Evolutionary conservation across 2,329 filamentous ascomycete genomes (phyloP).

Genomic region (Talaromyces verruculosus): DNA sequence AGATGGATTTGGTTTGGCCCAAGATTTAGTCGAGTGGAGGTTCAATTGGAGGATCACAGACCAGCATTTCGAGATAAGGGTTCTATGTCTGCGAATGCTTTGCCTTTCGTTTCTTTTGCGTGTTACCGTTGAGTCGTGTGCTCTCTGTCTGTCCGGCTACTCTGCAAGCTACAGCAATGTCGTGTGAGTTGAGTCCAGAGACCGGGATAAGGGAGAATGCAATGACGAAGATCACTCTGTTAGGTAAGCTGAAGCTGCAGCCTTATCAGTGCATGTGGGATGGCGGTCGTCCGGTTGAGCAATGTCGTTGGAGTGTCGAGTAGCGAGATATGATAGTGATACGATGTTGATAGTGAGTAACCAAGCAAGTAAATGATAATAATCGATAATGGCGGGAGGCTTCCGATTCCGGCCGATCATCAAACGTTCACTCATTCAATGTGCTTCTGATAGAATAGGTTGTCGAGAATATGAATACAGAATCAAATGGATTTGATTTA

Average conservation of each 20-base stretch:
- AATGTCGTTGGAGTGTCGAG: not conserved
- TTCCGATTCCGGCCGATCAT: conserved; percentile 13
- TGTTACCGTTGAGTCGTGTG: conserved; percentile 1
- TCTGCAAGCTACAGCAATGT: not conserved
- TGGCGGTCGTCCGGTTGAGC: not conserved
- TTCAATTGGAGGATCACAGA: conserved; percentile 11
- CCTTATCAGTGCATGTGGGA: conserved; percentile 15
- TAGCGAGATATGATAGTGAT: not conserved
- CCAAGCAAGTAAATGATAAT: not conserved
- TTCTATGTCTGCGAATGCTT: not conserved
- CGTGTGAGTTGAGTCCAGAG: not conserved
- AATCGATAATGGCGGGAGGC: conserved; percentile 1
- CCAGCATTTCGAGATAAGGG: conserved; percentile 10
- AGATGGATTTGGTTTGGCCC: not conserved
- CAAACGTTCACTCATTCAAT: not conserved
- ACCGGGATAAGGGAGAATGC: not conserved
- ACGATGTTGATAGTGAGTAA: not conserved
- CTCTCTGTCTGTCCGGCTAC: not conserved
- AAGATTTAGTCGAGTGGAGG: conserved; percentile 10
- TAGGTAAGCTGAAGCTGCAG: conserved; percentile 10
- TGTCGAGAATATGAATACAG: not conserved
- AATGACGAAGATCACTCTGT: conserved; percentile 5
- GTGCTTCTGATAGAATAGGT: not conserved
- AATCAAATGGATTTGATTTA: not conserved
- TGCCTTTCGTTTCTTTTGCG: not conserved